phyloP scores from a whole-genome alignment of 805 yeast species.

The Ogataea haglerorum region DNA sequence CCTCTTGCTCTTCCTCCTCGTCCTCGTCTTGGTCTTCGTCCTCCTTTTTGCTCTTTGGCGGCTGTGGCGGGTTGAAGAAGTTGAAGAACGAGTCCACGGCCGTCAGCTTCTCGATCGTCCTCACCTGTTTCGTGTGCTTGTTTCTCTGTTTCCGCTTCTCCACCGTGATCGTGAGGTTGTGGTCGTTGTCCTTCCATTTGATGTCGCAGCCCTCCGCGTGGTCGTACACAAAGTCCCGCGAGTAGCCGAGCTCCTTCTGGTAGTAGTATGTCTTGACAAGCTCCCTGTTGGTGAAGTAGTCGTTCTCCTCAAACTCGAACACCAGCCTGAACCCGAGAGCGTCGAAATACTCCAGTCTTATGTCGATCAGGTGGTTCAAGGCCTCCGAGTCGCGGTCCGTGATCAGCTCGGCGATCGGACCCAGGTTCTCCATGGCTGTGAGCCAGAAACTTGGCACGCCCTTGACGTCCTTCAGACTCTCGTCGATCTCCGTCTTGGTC shows the following conservation, averaged over 20 bases:
- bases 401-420: constrained; percentile 76
- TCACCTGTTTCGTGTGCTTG: constrained; percentile 91
- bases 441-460: constrained; percentile 97
- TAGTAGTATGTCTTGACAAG: constrained; percentile 88
- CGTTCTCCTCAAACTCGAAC: constrained; percentile 76
- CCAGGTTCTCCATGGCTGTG: constrained; percentile 87
- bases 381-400: constrained; percentile 90
- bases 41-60: constrained; percentile 44
- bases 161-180: constrained; percentile 78
- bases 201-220: constrained; percentile 91
- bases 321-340: constrained; percentile 86
- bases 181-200: constrained; percentile 76
- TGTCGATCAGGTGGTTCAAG: constrained; percentile 60
- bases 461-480: constrained; percentile 36
- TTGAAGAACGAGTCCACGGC: constrained; percentile 95
- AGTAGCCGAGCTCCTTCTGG: constrained; percentile 89
- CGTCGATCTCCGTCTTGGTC: constrained; percentile 23
- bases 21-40: constrained; percentile 47
- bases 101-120: constrained; percentile 90
- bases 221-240: constrained; percentile 95
- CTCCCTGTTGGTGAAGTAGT: constrained; percentile 67
- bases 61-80: constrained; percentile 91
- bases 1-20: constrained; percentile 57
- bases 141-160: constrained; percentile 98
- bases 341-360: constrained; percentile 74